Base-by-base conservation (phyloP, 2,329 filamentous ascomycete genomes). In the Xylaria sp. region DNA sequence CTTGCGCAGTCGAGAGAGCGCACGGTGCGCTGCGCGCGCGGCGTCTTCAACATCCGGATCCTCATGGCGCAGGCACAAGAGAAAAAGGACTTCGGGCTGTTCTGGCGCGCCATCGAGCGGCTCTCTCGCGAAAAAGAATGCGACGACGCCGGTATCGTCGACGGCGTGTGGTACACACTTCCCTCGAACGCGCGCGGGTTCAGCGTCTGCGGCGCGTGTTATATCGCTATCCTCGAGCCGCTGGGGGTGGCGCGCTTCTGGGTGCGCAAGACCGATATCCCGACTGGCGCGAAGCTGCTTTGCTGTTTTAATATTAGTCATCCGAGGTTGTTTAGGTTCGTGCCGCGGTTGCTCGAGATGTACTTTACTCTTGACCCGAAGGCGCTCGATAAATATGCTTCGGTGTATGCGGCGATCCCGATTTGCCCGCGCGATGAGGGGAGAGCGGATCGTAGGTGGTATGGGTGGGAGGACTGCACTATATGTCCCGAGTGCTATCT, bases 401-500 rank as follows among this genome's bases (percentile, higher is more conserved):
- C 69, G 3, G 66, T 74, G 23, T 81, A 79, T 67, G 75, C 76
- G 8, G 67, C 69, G 41, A 76, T 82, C 5, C 75, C 76, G 3
- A 66, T 61, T 0, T 83, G 77, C 46, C 63, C 59, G 1, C 73
- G 75, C 34, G 74, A 80, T 25, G 65, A 75, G 20, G 73, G 73
- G 9, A 69, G 56, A n/a, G 55, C 59, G n/a, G 48, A 69, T 13
- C 68, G 62, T 51, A 69, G 72, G 6, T 80, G 77, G 77, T 82
- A 80, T 73, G 81, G 81, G 25, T 82, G 81, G 81, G 71, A 66
- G 3, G 75, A 78, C 46, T 79, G 73, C 72, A 76, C 63, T 23
- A 78, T 82, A 44, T 82, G 81, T 44, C 78, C 79, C 8, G 78
- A 81, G 18, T 82, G 81, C 61, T 80, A 81, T 58, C 66, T 73